Evolutionary conservation across 768 basidiomycete genomes (phyloP).

Genomic region (Lepiota brunneoincarnata): DNA sequence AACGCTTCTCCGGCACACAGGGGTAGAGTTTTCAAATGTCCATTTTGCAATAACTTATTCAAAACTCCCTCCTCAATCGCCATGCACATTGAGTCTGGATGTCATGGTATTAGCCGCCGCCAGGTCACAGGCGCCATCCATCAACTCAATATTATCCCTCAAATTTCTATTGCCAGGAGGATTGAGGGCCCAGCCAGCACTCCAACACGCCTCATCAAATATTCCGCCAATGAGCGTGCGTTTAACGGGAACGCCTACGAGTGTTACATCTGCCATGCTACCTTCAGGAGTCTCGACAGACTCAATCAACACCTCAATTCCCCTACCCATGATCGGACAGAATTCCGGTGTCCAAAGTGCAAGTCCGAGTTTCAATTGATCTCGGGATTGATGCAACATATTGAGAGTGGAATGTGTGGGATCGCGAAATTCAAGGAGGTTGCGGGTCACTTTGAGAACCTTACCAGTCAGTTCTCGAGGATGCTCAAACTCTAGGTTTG

Average conservation of each 20-base stretch:
- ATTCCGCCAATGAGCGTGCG: constrained; percentile 30
- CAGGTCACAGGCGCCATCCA: constrained; percentile 45
- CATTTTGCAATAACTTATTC: constrained; percentile 38
- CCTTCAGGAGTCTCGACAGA: constrained; percentile 34
- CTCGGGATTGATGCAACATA: constrained; percentile 60
- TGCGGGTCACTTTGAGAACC: constrained; percentile 18
- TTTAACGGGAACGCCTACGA: constrained; percentile 54
- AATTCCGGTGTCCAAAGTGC: constrained; percentile 60
- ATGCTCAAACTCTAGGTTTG: constrained; percentile 7
- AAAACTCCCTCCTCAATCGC: constrained; percentile 47
- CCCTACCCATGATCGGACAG: constrained; percentile 50
- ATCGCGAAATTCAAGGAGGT: constrained; percentile 46
- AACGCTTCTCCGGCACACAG: constrained; percentile 41
- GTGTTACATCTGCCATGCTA: constrained; percentile 58
- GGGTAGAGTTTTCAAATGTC: constrained; percentile 29
- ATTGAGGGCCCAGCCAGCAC: constrained; percentile 30
- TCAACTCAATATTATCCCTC: constrained; percentile 46
- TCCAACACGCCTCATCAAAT: constrained; percentile 18
- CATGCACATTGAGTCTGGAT: constrained; percentile 62
- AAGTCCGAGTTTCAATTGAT: constrained; percentile 41
- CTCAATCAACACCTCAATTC: constrained; percentile 67
- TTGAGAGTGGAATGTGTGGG: constrained; percentile 62
- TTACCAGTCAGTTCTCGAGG: constrained; percentile 10
- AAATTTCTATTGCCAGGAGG: constrained; percentile 49
- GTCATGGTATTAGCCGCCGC: constrained; percentile 44